phyloP scores from a whole-genome alignment of 306 rosid species.

The Citrullus mucosospermus region DNA sequence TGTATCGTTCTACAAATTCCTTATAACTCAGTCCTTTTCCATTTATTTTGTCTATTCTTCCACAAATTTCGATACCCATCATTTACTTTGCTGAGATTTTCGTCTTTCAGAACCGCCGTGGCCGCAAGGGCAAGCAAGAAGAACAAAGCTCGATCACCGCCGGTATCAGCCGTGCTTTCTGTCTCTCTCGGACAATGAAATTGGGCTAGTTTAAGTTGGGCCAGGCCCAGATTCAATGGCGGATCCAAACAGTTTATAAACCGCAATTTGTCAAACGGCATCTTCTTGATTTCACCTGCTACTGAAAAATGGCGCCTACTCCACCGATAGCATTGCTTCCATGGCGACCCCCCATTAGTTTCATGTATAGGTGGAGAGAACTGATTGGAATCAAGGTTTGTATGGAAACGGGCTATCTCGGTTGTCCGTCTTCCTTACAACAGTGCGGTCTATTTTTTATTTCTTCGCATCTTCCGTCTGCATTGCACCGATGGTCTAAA shows the following conservation, averaged over 20 bases:
- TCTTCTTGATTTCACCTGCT: background rate
- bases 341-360: slow-evolving; percentile 1
- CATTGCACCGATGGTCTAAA: background rate
- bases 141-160: background rate
- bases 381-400: background rate
- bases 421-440: background rate
- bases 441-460: background rate
- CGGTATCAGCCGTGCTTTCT: background rate
- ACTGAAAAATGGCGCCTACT: background rate
- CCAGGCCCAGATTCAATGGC: background rate
- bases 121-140: background rate
- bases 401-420: background rate
- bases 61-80: slow-evolving; percentile 45
- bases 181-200: background rate
- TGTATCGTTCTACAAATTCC: slow-evolving; percentile 47
- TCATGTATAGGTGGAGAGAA: background rate
- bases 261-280: background rate
- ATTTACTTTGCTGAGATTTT: background rate
- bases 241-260: background rate
- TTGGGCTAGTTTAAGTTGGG: slow-evolving; percentile 2
- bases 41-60: slow-evolving; percentile 59
- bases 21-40: slow-evolving; percentile 47
- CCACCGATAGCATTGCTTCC: background rate
- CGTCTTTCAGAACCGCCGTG: background rate
- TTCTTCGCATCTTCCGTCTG: background rate